phyloP scores from a whole-genome alignment of 306 rosid species.

The Dryas alaskensis region DNA sequence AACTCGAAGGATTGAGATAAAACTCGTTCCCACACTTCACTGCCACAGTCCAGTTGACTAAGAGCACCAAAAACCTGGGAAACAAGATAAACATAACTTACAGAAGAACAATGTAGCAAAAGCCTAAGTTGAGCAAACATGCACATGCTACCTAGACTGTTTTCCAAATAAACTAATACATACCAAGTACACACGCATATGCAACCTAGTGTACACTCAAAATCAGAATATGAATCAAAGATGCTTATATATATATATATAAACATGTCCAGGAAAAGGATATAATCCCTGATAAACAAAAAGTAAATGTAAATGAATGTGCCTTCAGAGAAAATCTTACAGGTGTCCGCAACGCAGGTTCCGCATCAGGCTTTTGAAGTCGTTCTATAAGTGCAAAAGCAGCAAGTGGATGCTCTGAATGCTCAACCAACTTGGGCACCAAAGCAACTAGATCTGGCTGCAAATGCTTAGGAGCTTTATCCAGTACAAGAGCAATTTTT shows the following conservation, averaged over 20 bases:
- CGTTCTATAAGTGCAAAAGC: conserved; percentile 89
- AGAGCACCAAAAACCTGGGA: conserved; percentile 87
- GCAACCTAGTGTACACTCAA: background rate
- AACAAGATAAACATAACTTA: conserved; percentile 23
- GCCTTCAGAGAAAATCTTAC: conserved; percentile 51
- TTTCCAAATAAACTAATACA: background rate
- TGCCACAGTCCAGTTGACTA: conserved; percentile 85
- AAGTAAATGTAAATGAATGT: conserved; percentile 25
- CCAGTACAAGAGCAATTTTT: conserved; percentile 87
- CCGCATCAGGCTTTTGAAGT: conserved; percentile 90
- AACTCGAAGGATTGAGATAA: conserved; percentile 77
- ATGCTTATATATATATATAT: background rate
- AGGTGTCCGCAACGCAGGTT: conserved; percentile 75
- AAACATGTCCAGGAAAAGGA: conserved; percentile 14
- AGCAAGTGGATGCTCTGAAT: conserved; percentile 91
- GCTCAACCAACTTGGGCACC: conserved; percentile 95
- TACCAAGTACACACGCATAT: background rate
- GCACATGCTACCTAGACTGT: background rate
- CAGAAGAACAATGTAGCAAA: conserved; percentile 25
- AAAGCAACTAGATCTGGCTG: conserved; percentile 85
- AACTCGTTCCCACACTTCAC: conserved; percentile 94
- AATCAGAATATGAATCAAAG: background rate
- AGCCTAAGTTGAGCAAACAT: background rate
- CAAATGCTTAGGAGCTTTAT: conserved; percentile 94
- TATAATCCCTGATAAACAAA: background rate